Evolutionary conservation across 768 basidiomycete species (phyloP).

Genomic region (Boletus pseudo-olivaceus): DNA sequence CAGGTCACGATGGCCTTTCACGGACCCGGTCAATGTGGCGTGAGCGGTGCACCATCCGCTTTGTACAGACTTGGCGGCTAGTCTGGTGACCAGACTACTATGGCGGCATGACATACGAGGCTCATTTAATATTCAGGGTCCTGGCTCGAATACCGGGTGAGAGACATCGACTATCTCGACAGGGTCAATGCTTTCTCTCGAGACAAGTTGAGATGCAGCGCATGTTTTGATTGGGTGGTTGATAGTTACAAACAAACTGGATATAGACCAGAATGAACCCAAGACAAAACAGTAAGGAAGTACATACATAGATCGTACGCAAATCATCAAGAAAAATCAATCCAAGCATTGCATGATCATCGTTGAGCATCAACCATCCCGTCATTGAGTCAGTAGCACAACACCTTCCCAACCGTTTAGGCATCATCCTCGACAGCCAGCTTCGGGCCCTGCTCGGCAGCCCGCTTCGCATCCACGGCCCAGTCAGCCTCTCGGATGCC

Average conservation of each 20-base stretch:
- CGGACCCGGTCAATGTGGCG: not conserved
- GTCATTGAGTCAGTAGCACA: not conserved
- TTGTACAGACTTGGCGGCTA: constrained; percentile 55
- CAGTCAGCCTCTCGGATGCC: constrained; percentile 19
- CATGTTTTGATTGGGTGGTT: too few relatives aligned
- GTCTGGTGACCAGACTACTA: too few relatives aligned
- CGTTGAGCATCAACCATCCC: not conserved
- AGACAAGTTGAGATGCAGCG: too few relatives aligned
- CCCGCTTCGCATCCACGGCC: not conserved
- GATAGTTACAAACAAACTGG: too few relatives aligned
- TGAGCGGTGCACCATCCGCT: constrained; percentile 58
- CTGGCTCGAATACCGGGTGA: constrained; percentile 22
- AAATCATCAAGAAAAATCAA: not conserved
- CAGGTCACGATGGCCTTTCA: not conserved
- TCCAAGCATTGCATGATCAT: not conserved
- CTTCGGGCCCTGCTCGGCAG: not conserved
- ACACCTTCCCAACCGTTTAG: not conserved
- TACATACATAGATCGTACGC: not conserved
- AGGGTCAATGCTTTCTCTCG: constrained; percentile 5
- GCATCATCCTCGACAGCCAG: not conserved
- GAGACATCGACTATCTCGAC: constrained; percentile 24
- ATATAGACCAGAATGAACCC: too few relatives aligned
- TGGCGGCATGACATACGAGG: constrained; percentile 39
- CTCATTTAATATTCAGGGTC: constrained; percentile 23
- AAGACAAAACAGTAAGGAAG: too few relatives aligned